Evolutionary conservation across 345 rosid genomes (phyloP), one percentile per base, ranked within the genome.

Genomic region (Euclidium syriacum): DNA sequence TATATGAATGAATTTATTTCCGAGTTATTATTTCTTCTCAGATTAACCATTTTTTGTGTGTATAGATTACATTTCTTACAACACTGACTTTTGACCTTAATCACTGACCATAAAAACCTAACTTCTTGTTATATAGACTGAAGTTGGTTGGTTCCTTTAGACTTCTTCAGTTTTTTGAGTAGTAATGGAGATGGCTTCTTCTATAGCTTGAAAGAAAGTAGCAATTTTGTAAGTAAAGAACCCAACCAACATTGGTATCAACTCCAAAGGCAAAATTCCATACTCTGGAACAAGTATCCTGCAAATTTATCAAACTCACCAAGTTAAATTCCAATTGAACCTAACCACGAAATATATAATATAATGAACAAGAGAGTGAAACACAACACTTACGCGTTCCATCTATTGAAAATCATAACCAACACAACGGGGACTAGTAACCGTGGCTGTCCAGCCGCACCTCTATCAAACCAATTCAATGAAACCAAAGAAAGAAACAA

Each of bases 151-250:
- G 27, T 22, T 41, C 11, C 15, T 59, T 27, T 10, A 64, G 40
- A 7, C 67, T 54, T 25, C 57, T 61, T 47, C 40, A 3, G 74
- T 68, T 71, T 78, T 74, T 47, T 65, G 70, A 26, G 32, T 73
- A 70, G 78, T 62, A 1, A 65, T 50, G 63, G 82, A 11, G 62
- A 91, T 57, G 4, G 89, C 84, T 1, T 79, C 94, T 57, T 92
- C 95, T 59, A 89, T 25, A 33, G 95, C 96, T 85, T 89, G 96
- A 70, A 73, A 54, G 51, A 92, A 89, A 18, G 98, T 92, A 6
- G 95, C 98, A 17, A 89, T 76, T 77, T 92, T 92, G 78, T 92
- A 88, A 23, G 96, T 88, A 74, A 91, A 91, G 47, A 91, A 86
- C 23, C 98, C 98, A 41, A 91, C 95, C 57, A 91, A 68, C 90